Conservation (phyloP, 441 rosid species). For the Monsonia emarginata region DNA sequence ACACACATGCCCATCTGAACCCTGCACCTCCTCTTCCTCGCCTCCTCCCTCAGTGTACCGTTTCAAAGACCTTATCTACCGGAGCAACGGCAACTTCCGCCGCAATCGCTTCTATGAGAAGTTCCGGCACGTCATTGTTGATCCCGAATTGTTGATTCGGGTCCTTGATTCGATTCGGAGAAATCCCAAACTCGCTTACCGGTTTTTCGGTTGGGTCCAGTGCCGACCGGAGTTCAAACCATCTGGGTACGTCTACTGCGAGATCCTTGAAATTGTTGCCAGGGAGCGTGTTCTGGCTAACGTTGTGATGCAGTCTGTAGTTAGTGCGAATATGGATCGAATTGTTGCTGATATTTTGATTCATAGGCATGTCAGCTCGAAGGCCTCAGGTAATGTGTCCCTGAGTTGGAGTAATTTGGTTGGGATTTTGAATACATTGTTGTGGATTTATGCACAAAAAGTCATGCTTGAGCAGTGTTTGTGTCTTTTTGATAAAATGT, state of each 20-base stretch:
- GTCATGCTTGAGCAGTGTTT: conserved; percentile 45
- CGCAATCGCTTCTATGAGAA: conserved; percentile 28
- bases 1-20: no score
- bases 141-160: conserved; percentile 42
- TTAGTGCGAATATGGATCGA: conserved; percentile 35
- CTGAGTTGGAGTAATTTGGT: conserved; percentile 12
- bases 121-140: conserved; percentile 30
- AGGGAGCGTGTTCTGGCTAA: conserved; percentile 37
- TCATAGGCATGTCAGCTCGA: conserved; percentile 20
- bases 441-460: conserved; percentile 42
- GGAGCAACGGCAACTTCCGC: conserved; percentile 25
- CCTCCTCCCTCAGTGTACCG: conserved; percentile 18
- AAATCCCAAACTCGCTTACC: conserved; percentile 44
- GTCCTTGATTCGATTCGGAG: conserved; percentile 39
- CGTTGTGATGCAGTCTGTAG: conserved; percentile 42
- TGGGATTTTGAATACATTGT: conserved; percentile 45
- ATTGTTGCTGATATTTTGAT: conserved; percentile 41
- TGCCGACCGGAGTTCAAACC: conserved; percentile 33
- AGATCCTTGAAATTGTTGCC: conserved; percentile 49
- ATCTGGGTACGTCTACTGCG: conserved; percentile 33
- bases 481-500: conserved; percentile 45
- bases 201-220: conserved; percentile 50
- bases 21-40: neutral
- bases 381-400: neutral
- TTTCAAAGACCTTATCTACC: conserved; percentile 40